Conservation (phyloP, 257 asterid species). For the Solanum okadae region DNA sequence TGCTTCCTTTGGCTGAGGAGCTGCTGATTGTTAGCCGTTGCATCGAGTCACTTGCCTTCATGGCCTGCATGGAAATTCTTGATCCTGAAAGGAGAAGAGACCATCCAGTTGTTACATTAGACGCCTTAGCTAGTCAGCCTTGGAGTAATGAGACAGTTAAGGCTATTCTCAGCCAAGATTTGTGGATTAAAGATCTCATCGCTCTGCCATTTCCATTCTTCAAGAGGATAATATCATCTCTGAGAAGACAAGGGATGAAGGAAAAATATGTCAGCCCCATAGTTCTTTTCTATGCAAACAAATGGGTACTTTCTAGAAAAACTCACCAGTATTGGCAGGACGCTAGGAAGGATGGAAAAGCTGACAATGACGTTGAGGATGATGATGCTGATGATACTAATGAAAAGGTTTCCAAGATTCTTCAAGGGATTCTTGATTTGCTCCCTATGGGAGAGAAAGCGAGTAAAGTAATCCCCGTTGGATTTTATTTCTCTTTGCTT, state of each 20-base stretch:
- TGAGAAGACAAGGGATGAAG: slow-evolving; percentile 73
- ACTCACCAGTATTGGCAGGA: background rate
- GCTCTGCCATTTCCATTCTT: slow-evolving; percentile 53
- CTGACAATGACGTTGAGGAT: background rate
- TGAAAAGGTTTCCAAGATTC: slow-evolving; percentile 5
- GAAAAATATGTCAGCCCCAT: slow-evolving; percentile 66
- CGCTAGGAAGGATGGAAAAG: background rate
- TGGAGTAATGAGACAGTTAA: slow-evolving; percentile 30
- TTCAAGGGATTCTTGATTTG: slow-evolving; percentile 43
- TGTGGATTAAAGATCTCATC: slow-evolving; percentile 59
- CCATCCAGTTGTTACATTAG: slow-evolving; percentile 39
- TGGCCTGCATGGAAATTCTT: slow-evolving; percentile 90
- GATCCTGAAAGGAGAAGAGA: slow-evolving; percentile 71
- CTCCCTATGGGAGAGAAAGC: slow-evolving; percentile 37
- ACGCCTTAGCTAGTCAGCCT: slow-evolving; percentile 27
- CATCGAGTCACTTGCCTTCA: slow-evolving; percentile 71
- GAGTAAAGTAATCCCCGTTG: slow-evolving; percentile 43
- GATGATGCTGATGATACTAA: background rate
- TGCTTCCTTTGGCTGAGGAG: slow-evolving; percentile 60
- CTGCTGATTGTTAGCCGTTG: slow-evolving; percentile 62
- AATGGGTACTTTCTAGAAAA: slow-evolving; percentile 25
- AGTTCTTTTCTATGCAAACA: slow-evolving; percentile 44
- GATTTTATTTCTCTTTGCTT: slow-evolving; percentile 55
- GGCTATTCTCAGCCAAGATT: slow-evolving; percentile 31
- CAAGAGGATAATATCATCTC: slow-evolving; percentile 50